Evolutionary conservation across 1,139 yeast genomes (phyloP).

Genomic region (Yamadazyma conglobata): DNA sequence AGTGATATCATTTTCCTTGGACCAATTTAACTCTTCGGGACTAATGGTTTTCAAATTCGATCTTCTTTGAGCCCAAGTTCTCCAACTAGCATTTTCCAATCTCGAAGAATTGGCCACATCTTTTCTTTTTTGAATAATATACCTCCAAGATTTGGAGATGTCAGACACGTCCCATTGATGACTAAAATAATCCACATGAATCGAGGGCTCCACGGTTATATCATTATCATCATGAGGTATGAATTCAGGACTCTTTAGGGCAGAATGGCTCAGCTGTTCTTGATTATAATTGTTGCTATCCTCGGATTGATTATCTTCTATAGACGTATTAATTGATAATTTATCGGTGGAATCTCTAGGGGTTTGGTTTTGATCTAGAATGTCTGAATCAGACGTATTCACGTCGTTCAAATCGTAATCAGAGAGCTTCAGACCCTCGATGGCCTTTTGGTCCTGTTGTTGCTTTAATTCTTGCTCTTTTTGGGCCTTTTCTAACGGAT

Average conservation of each 20-base stretch:
- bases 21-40: conserved; percentile 76
- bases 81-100: conserved; percentile 78
- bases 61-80: conserved; percentile 83
- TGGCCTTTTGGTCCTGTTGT: too few relatives aligned
- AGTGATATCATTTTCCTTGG: conserved; percentile 75
- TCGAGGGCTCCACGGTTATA: conserved; percentile 72
- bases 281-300: conserved; percentile 1
- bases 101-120: conserved; percentile 67
- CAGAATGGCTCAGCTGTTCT: conserved; percentile 4
- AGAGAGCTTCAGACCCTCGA: too few relatives aligned
- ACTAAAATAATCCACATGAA: conserved; percentile 90
- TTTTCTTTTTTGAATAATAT: conserved; percentile 76
- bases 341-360: conserved; percentile 4
- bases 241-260: conserved; percentile 32
- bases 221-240: conserved; percentile 83
- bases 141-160: conserved; percentile 92
- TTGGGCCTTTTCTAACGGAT: conserved; percentile 20
- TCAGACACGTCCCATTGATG: conserved; percentile 96
- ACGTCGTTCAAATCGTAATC: too few relatives aligned
- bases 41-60: conserved; percentile 62
- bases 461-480: conserved; percentile 4
- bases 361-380: neutral
- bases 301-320: conserved; percentile 2
- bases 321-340: conserved; percentile 3
- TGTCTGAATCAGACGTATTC: too few relatives aligned